Evolutionary conservation across 495 filamentous ascomycete species (phyloP).

Genomic region (Podospora sp.): DNA sequence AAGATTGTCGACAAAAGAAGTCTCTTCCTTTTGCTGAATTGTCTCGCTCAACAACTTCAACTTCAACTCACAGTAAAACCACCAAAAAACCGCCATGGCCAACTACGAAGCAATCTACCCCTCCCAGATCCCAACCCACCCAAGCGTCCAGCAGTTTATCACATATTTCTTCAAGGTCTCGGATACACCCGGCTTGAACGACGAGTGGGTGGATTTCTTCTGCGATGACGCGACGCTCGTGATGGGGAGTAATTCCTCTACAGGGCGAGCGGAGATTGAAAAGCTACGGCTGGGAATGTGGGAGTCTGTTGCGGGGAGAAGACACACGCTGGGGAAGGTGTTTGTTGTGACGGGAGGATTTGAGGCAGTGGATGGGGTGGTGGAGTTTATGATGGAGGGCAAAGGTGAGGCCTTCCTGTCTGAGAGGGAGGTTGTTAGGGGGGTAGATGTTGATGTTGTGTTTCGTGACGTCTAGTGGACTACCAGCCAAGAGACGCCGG

Average conservation of each 20-base stretch:
- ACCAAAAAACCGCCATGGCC: not conserved
- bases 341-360: slow-evolving; percentile 30
- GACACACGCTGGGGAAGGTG: slow-evolving; percentile 37
- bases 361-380: slow-evolving; percentile 20
- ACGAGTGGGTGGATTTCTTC: slow-evolving; percentile 46
- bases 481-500: not conserved
- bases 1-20: too few relatives aligned
- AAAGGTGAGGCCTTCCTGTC: slow-evolving; percentile 17
- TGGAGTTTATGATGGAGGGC: slow-evolving; percentile 43
- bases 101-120: slow-evolving; percentile 38
- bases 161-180: slow-evolving; percentile 41
- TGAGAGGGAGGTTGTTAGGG: slow-evolving; percentile 17
- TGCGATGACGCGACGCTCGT: slow-evolving; percentile 36
- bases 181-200: slow-evolving; percentile 37
- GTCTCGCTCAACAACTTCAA: not conserved
- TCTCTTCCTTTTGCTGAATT: not conserved
- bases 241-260: slow-evolving; percentile 36
- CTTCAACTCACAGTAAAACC: not conserved
- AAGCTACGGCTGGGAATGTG: slow-evolving; percentile 32
- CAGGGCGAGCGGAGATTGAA: slow-evolving; percentile 34
- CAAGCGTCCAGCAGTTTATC: slow-evolving; percentile 38
- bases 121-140: slow-evolving; percentile 20
- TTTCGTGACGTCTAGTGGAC: not conserved
- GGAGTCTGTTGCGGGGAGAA: slow-evolving; percentile 32
- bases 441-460: slow-evolving; percentile 16